Conservation (phyloP, 805 yeast genomes). For the Lachancea dasiensis region DNA sequence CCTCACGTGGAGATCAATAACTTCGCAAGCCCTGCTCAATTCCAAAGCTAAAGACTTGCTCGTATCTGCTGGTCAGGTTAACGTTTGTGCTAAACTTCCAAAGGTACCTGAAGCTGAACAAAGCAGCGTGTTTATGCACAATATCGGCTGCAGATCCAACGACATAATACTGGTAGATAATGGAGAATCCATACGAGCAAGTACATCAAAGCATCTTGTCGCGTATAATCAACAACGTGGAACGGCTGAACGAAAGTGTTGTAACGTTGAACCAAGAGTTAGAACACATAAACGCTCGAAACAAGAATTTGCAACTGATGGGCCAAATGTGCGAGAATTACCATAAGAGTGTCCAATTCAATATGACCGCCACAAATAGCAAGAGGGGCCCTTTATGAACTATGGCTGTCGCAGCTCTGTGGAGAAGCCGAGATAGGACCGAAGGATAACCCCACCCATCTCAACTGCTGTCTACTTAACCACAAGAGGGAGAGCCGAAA, state of each 20-base stretch:
- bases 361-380: slow-evolving; percentile 59
- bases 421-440: too few relatives aligned
- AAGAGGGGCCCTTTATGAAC: slow-evolving; percentile 45
- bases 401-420: too few relatives aligned
- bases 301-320: slow-evolving; percentile 63
- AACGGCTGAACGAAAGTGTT: slow-evolving; percentile 66
- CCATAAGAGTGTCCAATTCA: slow-evolving; percentile 61
- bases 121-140: too few relatives aligned
- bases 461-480: too few relatives aligned
- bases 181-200: slow-evolving; percentile 86
- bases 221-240: slow-evolving; percentile 74
- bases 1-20: too few relatives aligned
- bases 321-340: slow-evolving; percentile 79
- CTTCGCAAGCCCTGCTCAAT: too few relatives aligned
- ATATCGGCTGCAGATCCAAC: too few relatives aligned
- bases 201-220: slow-evolving; percentile 69
- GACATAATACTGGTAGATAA: slow-evolving; percentile 21
- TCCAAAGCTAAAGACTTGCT: too few relatives aligned
- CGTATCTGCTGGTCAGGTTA: too few relatives aligned
- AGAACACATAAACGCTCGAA: slow-evolving; percentile 54
- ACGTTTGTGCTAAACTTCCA: neutral
- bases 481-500: too few relatives aligned
- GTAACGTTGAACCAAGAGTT: slow-evolving; percentile 56
- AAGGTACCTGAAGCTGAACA: too few relatives aligned
- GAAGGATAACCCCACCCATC: too few relatives aligned